Conservation (phyloP, 2,329 filamentous ascomycete genomes). For the Aspergillus sp. region DNA sequence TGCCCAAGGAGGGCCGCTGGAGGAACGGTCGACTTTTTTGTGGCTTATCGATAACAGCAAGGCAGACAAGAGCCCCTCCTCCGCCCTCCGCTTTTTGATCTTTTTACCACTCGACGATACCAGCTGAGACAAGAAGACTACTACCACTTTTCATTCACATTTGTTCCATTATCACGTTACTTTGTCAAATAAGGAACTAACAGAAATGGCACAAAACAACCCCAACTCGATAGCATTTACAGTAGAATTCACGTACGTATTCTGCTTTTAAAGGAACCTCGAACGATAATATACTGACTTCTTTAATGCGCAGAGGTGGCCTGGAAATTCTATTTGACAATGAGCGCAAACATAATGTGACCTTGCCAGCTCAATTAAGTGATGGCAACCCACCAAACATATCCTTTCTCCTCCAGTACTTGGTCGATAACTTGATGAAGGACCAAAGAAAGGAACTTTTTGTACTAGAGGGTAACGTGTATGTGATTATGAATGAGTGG, state of each 20-base stretch:
- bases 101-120: not conserved
- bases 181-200: slow-evolving; percentile 5
- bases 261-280: slow-evolving; percentile 15
- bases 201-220: slow-evolving; percentile 7
- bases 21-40: slow-evolving; percentile 7
- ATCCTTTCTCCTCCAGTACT: slow-evolving; percentile 72
- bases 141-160: not conserved
- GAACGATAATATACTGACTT: not conserved
- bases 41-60: slow-evolving; percentile 13
- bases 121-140: not conserved
- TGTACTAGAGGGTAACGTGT: slow-evolving; percentile 84
- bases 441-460: slow-evolving; percentile 86
- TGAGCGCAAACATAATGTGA: slow-evolving; percentile 69
- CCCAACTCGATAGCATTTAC: slow-evolving; percentile 54
- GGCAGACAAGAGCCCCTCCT: slow-evolving; percentile 18
- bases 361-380: slow-evolving; percentile 63
- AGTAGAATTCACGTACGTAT: slow-evolving; percentile 74
- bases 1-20: not conserved
- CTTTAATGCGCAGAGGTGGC: slow-evolving; percentile 64
- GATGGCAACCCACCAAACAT: slow-evolving; percentile 66
- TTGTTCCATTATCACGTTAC: not conserved
- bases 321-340: slow-evolving; percentile 93
- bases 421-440: slow-evolving; percentile 80
- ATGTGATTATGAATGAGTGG: slow-evolving; percentile 44
- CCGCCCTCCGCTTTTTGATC: not conserved